phyloP scores from a whole-genome alignment of 176 grass and related monocot species.

The Alloteropsis semialata region DNA sequence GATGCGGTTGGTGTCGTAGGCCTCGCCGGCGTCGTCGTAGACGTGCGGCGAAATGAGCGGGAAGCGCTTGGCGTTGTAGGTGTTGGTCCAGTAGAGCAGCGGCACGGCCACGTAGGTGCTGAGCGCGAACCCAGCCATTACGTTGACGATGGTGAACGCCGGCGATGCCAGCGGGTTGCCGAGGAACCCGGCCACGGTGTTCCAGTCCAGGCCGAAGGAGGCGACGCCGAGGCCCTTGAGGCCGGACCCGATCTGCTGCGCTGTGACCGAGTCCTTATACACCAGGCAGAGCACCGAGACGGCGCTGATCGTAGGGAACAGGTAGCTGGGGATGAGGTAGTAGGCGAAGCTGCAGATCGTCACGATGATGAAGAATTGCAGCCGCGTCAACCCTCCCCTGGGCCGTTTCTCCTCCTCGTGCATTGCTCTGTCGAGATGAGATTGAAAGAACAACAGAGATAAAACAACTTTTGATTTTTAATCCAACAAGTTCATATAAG shows the following conservation, averaged over 20 bases:
- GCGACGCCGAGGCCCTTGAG: conserved; percentile 57
- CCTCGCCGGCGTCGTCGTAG: conserved; percentile 35
- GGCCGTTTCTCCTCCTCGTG: conserved; percentile 67
- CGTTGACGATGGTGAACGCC: conserved; percentile 59
- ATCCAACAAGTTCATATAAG: neutral
- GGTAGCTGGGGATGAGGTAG: conserved; percentile 59
- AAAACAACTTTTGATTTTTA: neutral
- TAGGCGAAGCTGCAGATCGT: conserved; percentile 60
- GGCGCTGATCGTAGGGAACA: conserved; percentile 61
- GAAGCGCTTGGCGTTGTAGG: conserved; percentile 48
- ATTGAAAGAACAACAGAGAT: neutral
- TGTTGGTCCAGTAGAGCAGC: conserved; percentile 59
- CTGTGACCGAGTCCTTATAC: conserved; percentile 52
- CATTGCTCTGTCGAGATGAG: conserved; percentile 40
- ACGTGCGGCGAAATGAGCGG: conserved; percentile 50
- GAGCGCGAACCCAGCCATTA: conserved; percentile 52
- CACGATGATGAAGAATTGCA: conserved; percentile 70
- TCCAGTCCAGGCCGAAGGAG: conserved; percentile 68
- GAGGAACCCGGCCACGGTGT: conserved; percentile 47
- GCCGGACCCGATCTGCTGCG: conserved; percentile 68
- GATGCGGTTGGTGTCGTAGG: conserved; percentile 50
- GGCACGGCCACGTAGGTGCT: conserved; percentile 51
- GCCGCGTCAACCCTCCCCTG: conserved; percentile 43
- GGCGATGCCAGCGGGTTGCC: conserved; percentile 62
- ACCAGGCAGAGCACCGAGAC: conserved; percentile 52